Evolutionary conservation across 768 basidiomycete genomes (phyloP).

Genomic region (Pleurotus giganteus): DNA sequence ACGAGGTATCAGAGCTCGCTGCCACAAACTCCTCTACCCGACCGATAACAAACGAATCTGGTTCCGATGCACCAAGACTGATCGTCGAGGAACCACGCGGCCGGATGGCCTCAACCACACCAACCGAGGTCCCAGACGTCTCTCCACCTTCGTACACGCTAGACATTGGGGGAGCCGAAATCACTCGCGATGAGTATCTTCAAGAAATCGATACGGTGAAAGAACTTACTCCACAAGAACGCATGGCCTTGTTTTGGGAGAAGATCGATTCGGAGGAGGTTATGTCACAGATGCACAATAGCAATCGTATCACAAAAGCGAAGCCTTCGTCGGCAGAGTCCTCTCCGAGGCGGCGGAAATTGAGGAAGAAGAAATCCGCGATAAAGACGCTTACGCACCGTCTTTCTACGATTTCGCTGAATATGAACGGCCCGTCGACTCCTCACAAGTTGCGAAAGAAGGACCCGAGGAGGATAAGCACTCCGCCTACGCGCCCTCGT

Average conservation of each 20-base stretch:
- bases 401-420: conserved; percentile 24
- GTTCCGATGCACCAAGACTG: too few species aligned
- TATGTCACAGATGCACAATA: conserved; percentile 14
- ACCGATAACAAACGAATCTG: too few species aligned
- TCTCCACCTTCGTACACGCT: neutral
- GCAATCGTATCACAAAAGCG: neutral
- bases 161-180: neutral
- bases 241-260: conserved; percentile 42
- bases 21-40: too few species aligned
- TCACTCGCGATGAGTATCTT: neutral
- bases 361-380: conserved; percentile 37
- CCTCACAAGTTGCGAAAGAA: conserved; percentile 40
- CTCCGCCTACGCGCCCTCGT: neutral
- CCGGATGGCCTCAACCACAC: too few species aligned
- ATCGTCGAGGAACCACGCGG: too few species aligned
- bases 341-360: conserved; percentile 28
- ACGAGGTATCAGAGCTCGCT: too few species aligned
- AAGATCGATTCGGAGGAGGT: conserved; percentile 39
- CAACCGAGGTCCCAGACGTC: neutral
- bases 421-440: conserved; percentile 28
- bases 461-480: neutral
- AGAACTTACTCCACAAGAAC: conserved; percentile 19
- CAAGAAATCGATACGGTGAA: conserved; percentile 1
- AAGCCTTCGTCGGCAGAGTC: conserved; percentile 10
- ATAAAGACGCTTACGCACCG: conserved; percentile 17